Percentiles rank a stretch among this genome's conserved stretches.
Evolutionary conservation across 1,284 basidiomycete species (phyloP).

Genomic region (Austroboletus novae-zelandiae): DNA sequence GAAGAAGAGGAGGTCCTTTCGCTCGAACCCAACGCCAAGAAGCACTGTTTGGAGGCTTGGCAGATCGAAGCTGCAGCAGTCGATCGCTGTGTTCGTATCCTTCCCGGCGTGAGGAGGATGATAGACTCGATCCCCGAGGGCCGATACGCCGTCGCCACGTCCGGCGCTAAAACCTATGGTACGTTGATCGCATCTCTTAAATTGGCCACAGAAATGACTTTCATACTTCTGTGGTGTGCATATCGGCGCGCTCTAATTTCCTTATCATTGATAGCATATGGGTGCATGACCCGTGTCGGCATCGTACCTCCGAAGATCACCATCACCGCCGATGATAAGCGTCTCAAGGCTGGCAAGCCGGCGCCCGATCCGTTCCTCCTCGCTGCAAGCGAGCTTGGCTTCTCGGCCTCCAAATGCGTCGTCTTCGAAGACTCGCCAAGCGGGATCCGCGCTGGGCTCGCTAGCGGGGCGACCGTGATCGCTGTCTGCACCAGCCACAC

Average conservation of each 20-base stretch:
- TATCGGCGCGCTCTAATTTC: neutral
- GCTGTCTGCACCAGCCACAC: constrained; percentile 73
- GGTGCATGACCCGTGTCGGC: constrained; percentile 70
- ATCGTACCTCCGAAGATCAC: constrained; percentile 72
- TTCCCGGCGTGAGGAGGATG: constrained; percentile 70
- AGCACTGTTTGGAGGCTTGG: constrained; percentile 47
- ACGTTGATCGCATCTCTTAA: constrained; percentile 19
- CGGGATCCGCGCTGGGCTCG: constrained; percentile 72
- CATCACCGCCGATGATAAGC: constrained; percentile 78
- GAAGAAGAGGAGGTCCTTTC: constrained; percentile 38
- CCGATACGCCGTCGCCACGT: constrained; percentile 73
- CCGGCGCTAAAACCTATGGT: constrained; percentile 73
- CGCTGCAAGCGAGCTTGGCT: constrained; percentile 71
- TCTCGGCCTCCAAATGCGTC: constrained; percentile 53
- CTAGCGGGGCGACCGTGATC: constrained; percentile 71
- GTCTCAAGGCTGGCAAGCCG: constrained; percentile 64
- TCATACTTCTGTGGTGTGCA: neutral
- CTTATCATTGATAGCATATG: constrained; percentile 45
- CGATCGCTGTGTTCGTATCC: constrained; percentile 69
- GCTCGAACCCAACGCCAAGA: constrained; percentile 28
- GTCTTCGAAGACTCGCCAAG: constrained; percentile 78
- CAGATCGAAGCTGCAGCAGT: constrained; percentile 59
- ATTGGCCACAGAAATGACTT: neutral
- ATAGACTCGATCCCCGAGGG: constrained; percentile 68
- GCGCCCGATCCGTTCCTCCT: constrained; percentile 75